Percentiles rank a stretch among this genome's conserved stretches.
Evolutionary conservation across 257 asterid species (phyloP).

Genomic region (Ophiorrhiza pumila): DNA sequence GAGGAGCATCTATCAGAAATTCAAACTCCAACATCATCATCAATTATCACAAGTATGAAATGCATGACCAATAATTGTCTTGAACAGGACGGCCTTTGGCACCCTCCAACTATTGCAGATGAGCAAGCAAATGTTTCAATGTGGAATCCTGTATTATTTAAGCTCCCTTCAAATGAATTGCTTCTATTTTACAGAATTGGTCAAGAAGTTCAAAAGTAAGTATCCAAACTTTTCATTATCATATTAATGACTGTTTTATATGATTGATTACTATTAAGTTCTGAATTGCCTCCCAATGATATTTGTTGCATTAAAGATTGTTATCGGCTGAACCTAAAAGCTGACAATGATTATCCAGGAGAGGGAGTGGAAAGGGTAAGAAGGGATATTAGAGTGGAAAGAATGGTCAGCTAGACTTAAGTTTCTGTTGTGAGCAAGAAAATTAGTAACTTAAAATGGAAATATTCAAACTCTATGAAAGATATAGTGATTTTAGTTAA

Average conservation of each 20-base stretch:
- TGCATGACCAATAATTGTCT: slow-evolving; percentile 4
- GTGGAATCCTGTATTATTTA: slow-evolving; percentile 94
- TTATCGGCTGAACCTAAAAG: background rate
- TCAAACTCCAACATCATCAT: background rate
- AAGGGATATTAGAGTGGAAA: background rate
- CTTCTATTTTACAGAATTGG: slow-evolving; percentile 83
- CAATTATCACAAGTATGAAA: background rate
- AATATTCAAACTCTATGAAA: background rate
- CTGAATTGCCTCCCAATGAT: background rate
- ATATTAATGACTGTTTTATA: background rate
- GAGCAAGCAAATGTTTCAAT: slow-evolving; percentile 66
- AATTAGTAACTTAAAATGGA: background rate
- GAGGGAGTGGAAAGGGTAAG: background rate
- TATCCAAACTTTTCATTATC: slow-evolving; percentile 11
- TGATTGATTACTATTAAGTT: background rate
- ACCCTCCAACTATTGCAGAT: slow-evolving; percentile 71
- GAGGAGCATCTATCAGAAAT: no score
- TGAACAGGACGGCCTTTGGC: slow-evolving; percentile 75
- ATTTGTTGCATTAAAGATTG: background rate
- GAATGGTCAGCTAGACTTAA: background rate
- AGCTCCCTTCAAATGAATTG: slow-evolving; percentile 65
- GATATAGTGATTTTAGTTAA: background rate
- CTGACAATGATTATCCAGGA: background rate
- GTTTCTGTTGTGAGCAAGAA: background rate
- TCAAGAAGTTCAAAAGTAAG: slow-evolving; percentile 85